Conservation (phyloP, 306 rosid species). For the Ormosia emarginata region DNA sequence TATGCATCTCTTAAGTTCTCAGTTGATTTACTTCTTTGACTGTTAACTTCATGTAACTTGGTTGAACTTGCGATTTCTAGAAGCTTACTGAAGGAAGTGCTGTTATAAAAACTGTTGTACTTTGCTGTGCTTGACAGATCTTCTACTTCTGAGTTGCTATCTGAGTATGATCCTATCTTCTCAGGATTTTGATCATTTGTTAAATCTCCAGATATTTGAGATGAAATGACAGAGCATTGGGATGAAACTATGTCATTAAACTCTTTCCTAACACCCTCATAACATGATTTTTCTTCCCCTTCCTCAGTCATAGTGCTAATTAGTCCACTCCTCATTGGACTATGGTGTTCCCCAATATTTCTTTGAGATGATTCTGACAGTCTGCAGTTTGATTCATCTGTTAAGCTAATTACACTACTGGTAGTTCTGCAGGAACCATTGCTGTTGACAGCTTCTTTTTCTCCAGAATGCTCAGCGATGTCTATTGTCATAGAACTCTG, state of each 20-base stretch:
- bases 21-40: constrained; percentile 7
- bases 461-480: constrained; percentile 26
- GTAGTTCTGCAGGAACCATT: constrained; percentile 22
- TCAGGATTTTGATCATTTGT: constrained; percentile 60
- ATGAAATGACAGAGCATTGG: constrained; percentile 44
- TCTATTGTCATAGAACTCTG: constrained; percentile 25
- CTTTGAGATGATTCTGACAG: constrained; percentile 34
- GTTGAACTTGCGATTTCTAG: constrained; percentile 30
- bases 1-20: constrained; percentile 16
- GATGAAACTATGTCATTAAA: constrained; percentile 40
- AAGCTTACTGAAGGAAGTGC: constrained; percentile 31
- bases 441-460: constrained; percentile 32
- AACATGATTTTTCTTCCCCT: constrained; percentile 33
- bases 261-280: constrained; percentile 34
- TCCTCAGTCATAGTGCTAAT: constrained; percentile 24
- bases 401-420: constrained; percentile 28
- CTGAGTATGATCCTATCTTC: constrained; percentile 54
- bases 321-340: constrained; percentile 6
- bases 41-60: constrained; percentile 15
- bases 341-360: constrained; percentile 7
- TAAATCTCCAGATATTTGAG: constrained; percentile 58
- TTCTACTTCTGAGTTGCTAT: constrained; percentile 74
- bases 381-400: constrained; percentile 53
- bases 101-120: constrained; percentile 29
- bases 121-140: constrained; percentile 45